A percentile compares a stretch with the other conserved stretches of the same genome.
phyloP scores from a whole-genome alignment of 2,329 filamentous ascomycete genomes.

The Diaporthe destruens region DNA sequence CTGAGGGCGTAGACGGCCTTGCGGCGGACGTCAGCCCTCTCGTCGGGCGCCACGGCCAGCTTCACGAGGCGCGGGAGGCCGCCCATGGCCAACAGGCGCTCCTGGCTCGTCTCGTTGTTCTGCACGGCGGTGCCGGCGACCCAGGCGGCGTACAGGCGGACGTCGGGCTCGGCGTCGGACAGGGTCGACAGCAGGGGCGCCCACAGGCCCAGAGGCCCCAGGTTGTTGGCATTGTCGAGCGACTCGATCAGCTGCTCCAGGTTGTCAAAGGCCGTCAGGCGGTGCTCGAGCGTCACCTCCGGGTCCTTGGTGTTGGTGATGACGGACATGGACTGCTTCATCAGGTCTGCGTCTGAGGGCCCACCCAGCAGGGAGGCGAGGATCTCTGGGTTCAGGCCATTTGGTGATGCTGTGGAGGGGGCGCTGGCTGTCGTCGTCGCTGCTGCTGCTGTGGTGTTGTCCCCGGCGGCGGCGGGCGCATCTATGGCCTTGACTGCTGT shows the following conservation, averaged over 20 bases:
- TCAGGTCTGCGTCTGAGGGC: constrained; percentile 90
- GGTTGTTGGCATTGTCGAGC: constrained; percentile 97
- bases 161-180: constrained; percentile 74
- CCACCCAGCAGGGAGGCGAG: constrained; percentile 84
- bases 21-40: constrained; percentile 75
- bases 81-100: constrained; percentile 72
- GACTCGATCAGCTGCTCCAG: constrained; percentile 92
- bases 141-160: constrained; percentile 91
- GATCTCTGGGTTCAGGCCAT: constrained; percentile 74
- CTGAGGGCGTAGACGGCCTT: constrained; percentile 94
- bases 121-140: constrained; percentile 95
- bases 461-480: constrained; percentile 1
- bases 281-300: constrained; percentile 78
- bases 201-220: constrained; percentile 85
- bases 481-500: constrained; percentile 59
- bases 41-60: constrained; percentile 71
- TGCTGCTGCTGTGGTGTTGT: background rate
- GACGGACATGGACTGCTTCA: constrained; percentile 85
- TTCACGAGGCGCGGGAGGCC: constrained; percentile 78
- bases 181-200: constrained; percentile 80
- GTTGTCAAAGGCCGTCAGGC: constrained; percentile 90
- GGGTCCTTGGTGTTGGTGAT: constrained; percentile 71
- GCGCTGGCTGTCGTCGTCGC: background rate
- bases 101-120: constrained; percentile 91
- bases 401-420: constrained; percentile 37